Evolutionary conservation across 2,329 filamentous ascomycete genomes (phyloP).

Genomic region (Trichoderma aggressivum): DNA sequence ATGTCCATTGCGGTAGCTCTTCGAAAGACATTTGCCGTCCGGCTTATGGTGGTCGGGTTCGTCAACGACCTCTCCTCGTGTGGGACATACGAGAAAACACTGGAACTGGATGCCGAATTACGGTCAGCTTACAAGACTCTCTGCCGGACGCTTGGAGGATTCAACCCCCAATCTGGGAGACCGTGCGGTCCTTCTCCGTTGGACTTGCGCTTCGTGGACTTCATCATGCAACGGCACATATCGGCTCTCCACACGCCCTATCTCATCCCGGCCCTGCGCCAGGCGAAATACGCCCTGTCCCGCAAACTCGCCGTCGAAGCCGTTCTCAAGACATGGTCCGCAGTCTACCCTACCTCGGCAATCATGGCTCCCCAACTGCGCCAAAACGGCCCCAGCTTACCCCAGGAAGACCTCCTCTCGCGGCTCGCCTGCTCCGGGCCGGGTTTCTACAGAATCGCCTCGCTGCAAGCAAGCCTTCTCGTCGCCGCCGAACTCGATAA

Average conservation of each 20-base stretch:
- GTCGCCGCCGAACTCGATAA: slow-evolving; percentile 40
- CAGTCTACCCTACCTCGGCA: slow-evolving; percentile 30
- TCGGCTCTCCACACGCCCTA: slow-evolving; percentile 55
- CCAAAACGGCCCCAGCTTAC: background rate
- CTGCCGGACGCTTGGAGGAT: slow-evolving; percentile 31
- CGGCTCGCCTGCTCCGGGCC: slow-evolving; percentile 39
- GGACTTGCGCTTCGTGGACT: slow-evolving; percentile 45
- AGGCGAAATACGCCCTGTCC: slow-evolving; percentile 50
- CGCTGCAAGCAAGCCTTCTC: slow-evolving; percentile 35
- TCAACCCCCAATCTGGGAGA: slow-evolving; percentile 18
- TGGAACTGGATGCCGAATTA: slow-evolving; percentile 43
- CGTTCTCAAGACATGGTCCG: slow-evolving; percentile 45
- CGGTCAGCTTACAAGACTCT: slow-evolving; percentile 42
- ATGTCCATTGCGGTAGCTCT: slow-evolving; percentile 41
- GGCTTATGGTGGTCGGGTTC: slow-evolving; percentile 41
- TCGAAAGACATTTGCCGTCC: slow-evolving; percentile 40
- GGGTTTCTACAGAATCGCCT: slow-evolving; percentile 39
- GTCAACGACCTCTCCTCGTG: slow-evolving; percentile 41
- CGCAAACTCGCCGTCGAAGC: slow-evolving; percentile 47
- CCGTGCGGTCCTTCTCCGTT: slow-evolving; percentile 33
- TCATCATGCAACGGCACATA: slow-evolving; percentile 53
- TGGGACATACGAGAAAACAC: slow-evolving; percentile 42
- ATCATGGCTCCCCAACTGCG: background rate
- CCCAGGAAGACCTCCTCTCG: slow-evolving; percentile 31
- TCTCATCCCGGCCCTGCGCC: slow-evolving; percentile 37